These are phyloP conservation scores for Hyparrhenia diplandra DNA, from an alignment of 176 grass and related monocot genomes.

Conservation along the genomic window DNA sequence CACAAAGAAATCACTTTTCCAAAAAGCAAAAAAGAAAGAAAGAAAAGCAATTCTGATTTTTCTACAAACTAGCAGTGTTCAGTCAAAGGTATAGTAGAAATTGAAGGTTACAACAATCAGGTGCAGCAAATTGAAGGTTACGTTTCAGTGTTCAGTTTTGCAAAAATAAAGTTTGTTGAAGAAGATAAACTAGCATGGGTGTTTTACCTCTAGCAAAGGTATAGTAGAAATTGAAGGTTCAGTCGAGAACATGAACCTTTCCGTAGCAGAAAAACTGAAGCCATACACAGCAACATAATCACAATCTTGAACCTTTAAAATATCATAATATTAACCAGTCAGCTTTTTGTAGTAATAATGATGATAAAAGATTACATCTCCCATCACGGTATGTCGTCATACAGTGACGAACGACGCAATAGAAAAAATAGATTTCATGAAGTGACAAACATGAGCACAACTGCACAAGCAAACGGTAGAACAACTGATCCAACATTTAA, in stretches of 20 bases:
- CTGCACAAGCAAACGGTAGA: not conserved
- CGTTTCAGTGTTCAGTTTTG: too few species aligned
- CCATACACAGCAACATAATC: slow-evolving; percentile 55
- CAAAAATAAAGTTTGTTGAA: not conserved
- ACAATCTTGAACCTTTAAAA: slow-evolving; percentile 59
- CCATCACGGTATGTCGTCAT: slow-evolving; percentile 1
- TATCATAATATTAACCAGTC: slow-evolving; percentile 32
- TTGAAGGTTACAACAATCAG: too few species aligned
- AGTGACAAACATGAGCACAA: not conserved
- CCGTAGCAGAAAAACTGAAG: slow-evolving; percentile 66
- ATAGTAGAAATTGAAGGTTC: slow-evolving; percentile 55
- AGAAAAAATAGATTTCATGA: not conserved
- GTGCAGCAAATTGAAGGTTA: too few species aligned
- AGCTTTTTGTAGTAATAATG: slow-evolving; percentile 26
- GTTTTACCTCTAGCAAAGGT: slow-evolving; percentile 71
- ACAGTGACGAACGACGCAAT: not conserved
- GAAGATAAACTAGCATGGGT: not conserved
- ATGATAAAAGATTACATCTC: slow-evolving; percentile 17
- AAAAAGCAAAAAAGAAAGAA: too few species aligned
- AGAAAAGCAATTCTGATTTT: slow-evolving; percentile 8
- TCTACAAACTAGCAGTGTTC: too few species aligned
- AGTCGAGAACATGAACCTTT: slow-evolving; percentile 51
- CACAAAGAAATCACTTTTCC: not conserved
- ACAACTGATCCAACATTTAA: slow-evolving; percentile 4
- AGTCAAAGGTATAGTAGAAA: too few species aligned